phyloP scores from a whole-genome alignment of 2,329 filamentous ascomycete genomes.

The Pyricularia pennisetigena region DNA sequence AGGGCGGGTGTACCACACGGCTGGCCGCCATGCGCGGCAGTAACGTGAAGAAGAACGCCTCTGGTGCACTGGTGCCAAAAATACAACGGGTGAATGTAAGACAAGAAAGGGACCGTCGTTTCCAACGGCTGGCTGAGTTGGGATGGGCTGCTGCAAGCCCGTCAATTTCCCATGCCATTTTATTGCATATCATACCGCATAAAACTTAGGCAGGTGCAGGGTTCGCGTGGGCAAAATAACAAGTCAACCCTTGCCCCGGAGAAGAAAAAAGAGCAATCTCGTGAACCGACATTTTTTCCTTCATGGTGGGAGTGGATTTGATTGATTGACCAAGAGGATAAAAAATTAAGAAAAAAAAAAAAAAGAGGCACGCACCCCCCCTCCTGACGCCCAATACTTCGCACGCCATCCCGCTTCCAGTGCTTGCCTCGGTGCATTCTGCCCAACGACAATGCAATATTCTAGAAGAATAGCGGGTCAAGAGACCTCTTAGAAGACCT shows the following conservation, averaged over 20 bases:
- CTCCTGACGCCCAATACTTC: conserved; percentile 18
- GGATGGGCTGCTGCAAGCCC: neutral
- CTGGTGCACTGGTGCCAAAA: neutral
- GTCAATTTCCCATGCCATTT: neutral
- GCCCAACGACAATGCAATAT: conserved; percentile 30
- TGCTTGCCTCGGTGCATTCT: conserved; percentile 25
- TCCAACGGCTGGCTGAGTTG: neutral
- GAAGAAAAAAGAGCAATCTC: conserved; percentile 5
- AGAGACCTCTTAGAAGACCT: conserved; percentile 22
- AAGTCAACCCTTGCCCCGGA: neutral
- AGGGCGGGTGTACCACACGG: neutral
- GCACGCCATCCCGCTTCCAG: conserved; percentile 27
- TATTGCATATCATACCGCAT: neutral
- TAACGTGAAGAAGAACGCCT: neutral
- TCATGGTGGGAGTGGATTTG: conserved; percentile 1
- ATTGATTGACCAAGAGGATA: neutral
- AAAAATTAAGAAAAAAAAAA: neutral
- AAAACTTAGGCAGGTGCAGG: neutral
- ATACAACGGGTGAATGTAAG: neutral
- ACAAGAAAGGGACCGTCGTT: neutral
- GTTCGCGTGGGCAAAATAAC: neutral
- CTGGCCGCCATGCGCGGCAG: neutral
- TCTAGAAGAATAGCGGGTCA: conserved; percentile 34
- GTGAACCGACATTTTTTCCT: conserved; percentile 4
- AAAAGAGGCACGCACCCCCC: neutral